phyloP scores from a whole-genome alignment of 805 yeast species.

The Clavispora santaluciae region DNA sequence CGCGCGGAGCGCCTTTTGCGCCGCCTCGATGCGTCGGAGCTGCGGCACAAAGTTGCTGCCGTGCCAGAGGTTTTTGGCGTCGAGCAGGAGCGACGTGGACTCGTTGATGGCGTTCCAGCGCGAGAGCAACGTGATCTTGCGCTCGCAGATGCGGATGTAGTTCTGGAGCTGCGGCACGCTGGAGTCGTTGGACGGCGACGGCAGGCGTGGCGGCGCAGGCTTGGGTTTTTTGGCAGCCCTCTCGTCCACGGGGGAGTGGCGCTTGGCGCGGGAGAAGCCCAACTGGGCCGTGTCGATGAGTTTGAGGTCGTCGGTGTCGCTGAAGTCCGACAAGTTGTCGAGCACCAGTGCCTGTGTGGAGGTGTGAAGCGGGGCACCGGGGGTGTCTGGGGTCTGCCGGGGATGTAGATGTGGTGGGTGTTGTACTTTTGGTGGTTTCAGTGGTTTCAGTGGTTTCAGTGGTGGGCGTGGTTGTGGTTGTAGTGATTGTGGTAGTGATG shows the following conservation, averaged over 20 bases:
- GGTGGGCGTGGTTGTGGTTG: too few species aligned
- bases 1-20: slow-evolving; percentile 6
- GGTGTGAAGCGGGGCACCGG: neutral
- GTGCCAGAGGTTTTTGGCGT: slow-evolving; percentile 29
- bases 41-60: slow-evolving; percentile 22
- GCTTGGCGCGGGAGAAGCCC: slow-evolving; percentile 2
- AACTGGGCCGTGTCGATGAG: slow-evolving; percentile 10
- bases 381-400: neutral
- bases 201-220: neutral
- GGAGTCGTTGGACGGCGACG: slow-evolving; percentile 1
- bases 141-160: slow-evolving; percentile 22
- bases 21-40: slow-evolving; percentile 15
- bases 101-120: slow-evolving; percentile 29
- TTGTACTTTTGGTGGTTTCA: neutral
- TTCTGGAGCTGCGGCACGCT: slow-evolving; percentile 14
- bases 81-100: slow-evolving; percentile 35
- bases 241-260: slow-evolving; percentile 1
- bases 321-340: slow-evolving; percentile 2
- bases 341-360: neutral
- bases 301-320: slow-evolving; percentile 5
- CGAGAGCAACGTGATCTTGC: slow-evolving; percentile 23
- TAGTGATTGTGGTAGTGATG: too few species aligned
- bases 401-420: neutral
- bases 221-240: slow-evolving; percentile 1
- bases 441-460: neutral